Percentiles rank a stretch among this genome's conserved stretches.
Conservation (phyloP, 495 filamentous ascomycete genomes). For the Letharia columbiana region DNA sequence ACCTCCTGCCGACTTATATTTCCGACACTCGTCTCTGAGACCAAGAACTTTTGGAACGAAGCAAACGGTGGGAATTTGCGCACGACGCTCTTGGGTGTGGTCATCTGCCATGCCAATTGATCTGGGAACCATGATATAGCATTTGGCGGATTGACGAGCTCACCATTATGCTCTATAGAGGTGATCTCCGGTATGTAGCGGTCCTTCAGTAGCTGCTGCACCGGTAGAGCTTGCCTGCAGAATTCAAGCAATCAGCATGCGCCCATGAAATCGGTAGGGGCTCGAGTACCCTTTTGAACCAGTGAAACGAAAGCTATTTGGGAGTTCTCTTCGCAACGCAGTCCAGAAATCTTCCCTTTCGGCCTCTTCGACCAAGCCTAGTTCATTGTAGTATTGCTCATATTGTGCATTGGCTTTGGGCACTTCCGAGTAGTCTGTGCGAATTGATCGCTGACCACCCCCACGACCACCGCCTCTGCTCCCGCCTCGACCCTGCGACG, state of each 20-base stretch:
- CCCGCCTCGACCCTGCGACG: conserved; percentile 24
- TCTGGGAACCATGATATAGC: conserved; percentile 88
- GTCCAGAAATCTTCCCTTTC: conserved; percentile 77
- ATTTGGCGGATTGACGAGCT: conserved; percentile 67
- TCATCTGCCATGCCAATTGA: conserved; percentile 90
- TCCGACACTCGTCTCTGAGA: conserved; percentile 90
- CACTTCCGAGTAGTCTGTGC: conserved; percentile 48
- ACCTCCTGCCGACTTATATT: conserved; percentile 96
- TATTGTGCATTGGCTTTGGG: conserved; percentile 65
- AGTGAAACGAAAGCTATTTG: conserved; percentile 93
- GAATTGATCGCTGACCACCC: conserved; percentile 29
- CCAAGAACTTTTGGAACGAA: conserved; percentile 95
- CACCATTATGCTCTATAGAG: conserved; percentile 70
- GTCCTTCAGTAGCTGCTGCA: conserved; percentile 76
- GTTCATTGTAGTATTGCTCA: conserved; percentile 73
- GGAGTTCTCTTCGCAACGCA: conserved; percentile 68
- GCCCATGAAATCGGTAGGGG: neutral
- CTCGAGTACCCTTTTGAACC: conserved; percentile 69
- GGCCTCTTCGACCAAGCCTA: conserved; percentile 60
- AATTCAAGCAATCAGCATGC: neutral
- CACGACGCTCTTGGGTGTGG: conserved; percentile 86
- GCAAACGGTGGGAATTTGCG: conserved; percentile 86
- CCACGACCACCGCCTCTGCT: conserved; percentile 27
- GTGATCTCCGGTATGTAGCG: conserved; percentile 83
- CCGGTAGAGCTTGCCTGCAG: conserved; percentile 70